Evolutionary conservation across 345 rosid species (phyloP), one percentile per base, ranked within the genome.

Genomic region (Eucalyptus regnans): DNA sequence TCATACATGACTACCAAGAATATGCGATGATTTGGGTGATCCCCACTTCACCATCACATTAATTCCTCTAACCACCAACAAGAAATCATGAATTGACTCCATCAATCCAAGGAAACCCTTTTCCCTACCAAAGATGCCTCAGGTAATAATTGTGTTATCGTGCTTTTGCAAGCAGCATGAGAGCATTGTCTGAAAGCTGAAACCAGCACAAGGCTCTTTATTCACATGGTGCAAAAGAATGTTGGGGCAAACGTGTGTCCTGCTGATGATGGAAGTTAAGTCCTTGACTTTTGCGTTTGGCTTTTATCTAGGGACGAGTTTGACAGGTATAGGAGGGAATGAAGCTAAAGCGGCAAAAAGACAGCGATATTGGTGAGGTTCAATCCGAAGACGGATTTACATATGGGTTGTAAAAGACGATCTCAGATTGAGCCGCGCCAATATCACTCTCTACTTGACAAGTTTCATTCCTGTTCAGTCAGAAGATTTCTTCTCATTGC

Each of bases 401-500:
- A 87, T 41, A 25, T 51, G 50, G 68, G 86, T 46, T 29, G 96
- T 95, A 93, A 94, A 93, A 88, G 92, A 90, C 95, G 96, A 93
- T 96, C 98, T 96, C 98, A 92, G 98, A 96, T 96, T 96, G 97
- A 96, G 98, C 98, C 98, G 98, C 97, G 98, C 98, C 98, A 96
- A 96, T 96, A 96, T 96, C 98, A 96, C 97, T 95, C 94, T 91
- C 68, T 86, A 76, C 29, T 23, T 76, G 23, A 11, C 84, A 6
- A 76, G 29, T 44, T 76, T 76, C 84, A 41, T 41, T 76, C 48
- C 84, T 76, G 29, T 22, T 51, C 81, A 50, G 15, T 5, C 22
- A 4, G 15, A 6, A n/a, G 37, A n/a, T 43, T 37, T 43, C 41
- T 52, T 56, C 12, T 52, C 27, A 52, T 43, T 3, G 14, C 20